These are phyloP conservation scores for Heliamphora ciliata DNA, from an alignment of 179 eudicot species.

Conservation along the genomic window DNA sequence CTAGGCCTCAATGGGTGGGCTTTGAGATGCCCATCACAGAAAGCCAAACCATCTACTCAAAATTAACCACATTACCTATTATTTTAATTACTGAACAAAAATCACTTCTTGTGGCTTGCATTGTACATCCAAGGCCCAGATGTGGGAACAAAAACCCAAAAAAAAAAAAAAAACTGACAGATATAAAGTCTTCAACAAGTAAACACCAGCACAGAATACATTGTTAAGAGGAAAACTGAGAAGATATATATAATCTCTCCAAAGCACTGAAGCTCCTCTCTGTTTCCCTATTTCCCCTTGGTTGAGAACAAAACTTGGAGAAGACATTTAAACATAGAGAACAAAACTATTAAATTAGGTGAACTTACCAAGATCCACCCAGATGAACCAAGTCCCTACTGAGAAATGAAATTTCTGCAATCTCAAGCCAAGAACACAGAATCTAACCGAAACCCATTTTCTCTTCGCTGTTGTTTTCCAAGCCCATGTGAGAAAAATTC, in stretches of 20 bases:
- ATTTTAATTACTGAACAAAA: not conserved
- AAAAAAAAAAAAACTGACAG: not conserved
- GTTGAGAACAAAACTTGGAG: not conserved
- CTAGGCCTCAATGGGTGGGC: constrained; percentile 22
- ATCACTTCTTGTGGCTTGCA: not conserved
- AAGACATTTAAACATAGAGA: not conserved
- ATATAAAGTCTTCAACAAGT: not conserved
- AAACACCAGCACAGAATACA: not conserved
- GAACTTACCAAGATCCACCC: constrained; percentile 14
- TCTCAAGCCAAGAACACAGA: not conserved
- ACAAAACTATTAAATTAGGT: constrained; percentile 2
- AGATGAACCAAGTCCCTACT: not conserved
- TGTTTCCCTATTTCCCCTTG: not conserved
- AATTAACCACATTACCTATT: not conserved
- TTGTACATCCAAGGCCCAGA: not conserved
- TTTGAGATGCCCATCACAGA: constrained; percentile 24
- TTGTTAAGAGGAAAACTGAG: not conserved
- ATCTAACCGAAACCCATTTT: constrained; percentile 1
- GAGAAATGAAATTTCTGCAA: not conserved
- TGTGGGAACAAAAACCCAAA: too few species aligned
- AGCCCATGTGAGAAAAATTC: not conserved
- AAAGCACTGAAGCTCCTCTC: too few species aligned
- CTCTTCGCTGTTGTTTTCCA: not conserved
- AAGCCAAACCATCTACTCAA: constrained; percentile 9
- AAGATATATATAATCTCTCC: not conserved